Evolutionary conservation across 2,329 filamentous ascomycete genomes (phyloP).

Genomic region (Hypoxylon sp.): DNA sequence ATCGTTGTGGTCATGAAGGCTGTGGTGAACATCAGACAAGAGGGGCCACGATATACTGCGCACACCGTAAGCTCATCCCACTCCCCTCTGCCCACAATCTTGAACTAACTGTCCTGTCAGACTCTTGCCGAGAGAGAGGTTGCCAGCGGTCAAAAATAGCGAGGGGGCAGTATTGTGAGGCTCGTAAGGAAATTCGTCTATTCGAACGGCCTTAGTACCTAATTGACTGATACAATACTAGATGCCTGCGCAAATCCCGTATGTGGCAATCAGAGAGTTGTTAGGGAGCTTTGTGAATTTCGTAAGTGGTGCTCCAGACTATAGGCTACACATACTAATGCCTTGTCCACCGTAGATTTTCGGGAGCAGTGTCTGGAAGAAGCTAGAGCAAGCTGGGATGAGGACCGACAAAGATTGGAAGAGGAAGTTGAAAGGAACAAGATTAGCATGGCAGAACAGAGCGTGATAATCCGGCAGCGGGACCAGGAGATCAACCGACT

Average conservation of each 20-base stretch:
- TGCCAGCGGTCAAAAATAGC: neutral
- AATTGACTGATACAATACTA: neutral
- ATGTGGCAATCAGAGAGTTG: conserved; percentile 3
- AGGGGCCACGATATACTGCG: conserved; percentile 10
- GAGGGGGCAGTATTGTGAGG: conserved; percentile 15
- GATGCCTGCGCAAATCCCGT: conserved; percentile 14
- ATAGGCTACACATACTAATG: neutral
- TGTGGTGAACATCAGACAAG: conserved; percentile 17
- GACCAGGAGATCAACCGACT: neutral
- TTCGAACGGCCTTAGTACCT: neutral
- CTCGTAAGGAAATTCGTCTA: conserved; percentile 19
- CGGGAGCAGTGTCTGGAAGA: neutral
- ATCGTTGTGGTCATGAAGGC: conserved; percentile 22
- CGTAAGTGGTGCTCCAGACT: conserved; percentile 3
- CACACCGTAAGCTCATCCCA: conserved; percentile 14
- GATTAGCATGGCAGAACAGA: neutral
- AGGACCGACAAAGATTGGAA: neutral
- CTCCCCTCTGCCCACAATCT: neutral
- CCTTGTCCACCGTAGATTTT: neutral
- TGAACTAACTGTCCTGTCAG: conserved; percentile 19
- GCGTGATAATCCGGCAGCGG: neutral
- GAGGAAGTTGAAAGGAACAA: neutral
- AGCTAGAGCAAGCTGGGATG: neutral
- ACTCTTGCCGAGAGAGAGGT: conserved; percentile 12
- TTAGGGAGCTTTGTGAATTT: conserved; percentile 6